Base-by-base conservation (phyloP, 2,329 filamentous ascomycete genomes). In the Emydomyces testavorans region DNA sequence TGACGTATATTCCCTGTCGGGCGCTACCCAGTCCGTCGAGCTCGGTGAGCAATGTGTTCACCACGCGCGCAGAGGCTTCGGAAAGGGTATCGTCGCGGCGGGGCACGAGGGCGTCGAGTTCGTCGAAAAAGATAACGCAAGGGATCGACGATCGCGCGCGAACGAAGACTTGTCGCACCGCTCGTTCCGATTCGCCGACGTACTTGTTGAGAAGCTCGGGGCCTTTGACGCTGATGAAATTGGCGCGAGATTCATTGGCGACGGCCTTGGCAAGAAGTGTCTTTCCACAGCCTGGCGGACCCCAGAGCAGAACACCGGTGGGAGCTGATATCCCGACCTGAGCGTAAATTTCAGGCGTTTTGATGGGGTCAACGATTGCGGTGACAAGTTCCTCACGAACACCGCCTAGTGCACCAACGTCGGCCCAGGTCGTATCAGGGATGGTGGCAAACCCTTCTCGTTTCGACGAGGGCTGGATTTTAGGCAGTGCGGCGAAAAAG, bases 161-260 rank as follows among this genome's bases (percentile, higher is more conserved):
- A 54, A 82, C 79, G 65, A 98, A 98, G 0, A 96, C 83, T 62
- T 94, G 87, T 18, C 92, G 81, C 1, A 98, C 84, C 0, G 89
- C 86, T 8, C 90, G 83, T 68, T 98, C 92, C 5, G 86, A 93
- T 66, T 98, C 92, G 56, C 92, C 92, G 7, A 98, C 89, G 62
- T 90, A 98, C 67, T 96, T 98, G 72, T 96, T 96, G 38, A 98
- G 76, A 7, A 98, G 73, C 63, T 98, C 92, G 0, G 92, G 92
- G 0, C 92, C 92, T 66, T 95, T 95, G 67, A 98, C 87, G 45
- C 87, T 88, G 66, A 98, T 98, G 71, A 98, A 98, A 66, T 94
- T 96, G 40, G 92, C 92, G 63, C 90, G 87, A 6, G 85, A 89
- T 63, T 94, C 88, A 64, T 94, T 94, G 48, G 92, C 92, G 3